Evolutionary conservation across 164 flowering plant genomes (phyloP).

Genomic region (Litsea cubeba): DNA sequence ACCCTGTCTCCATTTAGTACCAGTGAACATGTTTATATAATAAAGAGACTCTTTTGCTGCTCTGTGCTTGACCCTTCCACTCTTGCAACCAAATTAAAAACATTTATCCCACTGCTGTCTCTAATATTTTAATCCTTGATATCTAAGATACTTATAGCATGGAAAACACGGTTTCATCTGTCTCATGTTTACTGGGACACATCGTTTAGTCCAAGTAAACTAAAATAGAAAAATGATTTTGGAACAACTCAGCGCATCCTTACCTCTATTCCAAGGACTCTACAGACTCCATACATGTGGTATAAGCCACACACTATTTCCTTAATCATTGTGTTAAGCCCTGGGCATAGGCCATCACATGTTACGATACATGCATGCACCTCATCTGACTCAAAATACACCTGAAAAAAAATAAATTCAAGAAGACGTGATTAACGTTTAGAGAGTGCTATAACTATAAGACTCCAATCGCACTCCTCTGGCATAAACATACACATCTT

Average conservation of each 20-base stretch:
- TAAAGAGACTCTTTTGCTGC: not conserved
- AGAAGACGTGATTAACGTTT: not conserved
- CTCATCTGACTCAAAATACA: conserved; percentile 79
- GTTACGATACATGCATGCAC: conserved; percentile 91
- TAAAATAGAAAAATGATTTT: too few species aligned
- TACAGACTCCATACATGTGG: conserved; percentile 82
- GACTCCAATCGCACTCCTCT: not conserved
- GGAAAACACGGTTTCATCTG: not conserved
- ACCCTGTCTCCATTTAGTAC: too few species aligned
- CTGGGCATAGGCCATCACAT: conserved; percentile 96
- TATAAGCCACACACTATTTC: conserved; percentile 76
- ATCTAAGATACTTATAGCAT: not conserved
- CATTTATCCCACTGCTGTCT: not conserved
- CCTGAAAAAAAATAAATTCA: too few species aligned
- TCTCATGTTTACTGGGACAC: not conserved
- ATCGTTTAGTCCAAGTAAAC: too few species aligned
- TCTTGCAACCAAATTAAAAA: not conserved
- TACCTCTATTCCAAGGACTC: conserved; percentile 80
- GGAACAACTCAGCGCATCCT: conserved; percentile 16
- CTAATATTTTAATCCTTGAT: not conserved
- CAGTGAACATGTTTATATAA: too few species aligned
- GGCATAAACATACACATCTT: conserved; percentile 31
- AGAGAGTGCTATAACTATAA: not conserved
- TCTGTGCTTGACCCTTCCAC: not conserved
- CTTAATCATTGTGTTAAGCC: conserved; percentile 89